Base-by-base conservation (phyloP, 768 basidiomycete species). In the Serendipita vermifera region DNA sequence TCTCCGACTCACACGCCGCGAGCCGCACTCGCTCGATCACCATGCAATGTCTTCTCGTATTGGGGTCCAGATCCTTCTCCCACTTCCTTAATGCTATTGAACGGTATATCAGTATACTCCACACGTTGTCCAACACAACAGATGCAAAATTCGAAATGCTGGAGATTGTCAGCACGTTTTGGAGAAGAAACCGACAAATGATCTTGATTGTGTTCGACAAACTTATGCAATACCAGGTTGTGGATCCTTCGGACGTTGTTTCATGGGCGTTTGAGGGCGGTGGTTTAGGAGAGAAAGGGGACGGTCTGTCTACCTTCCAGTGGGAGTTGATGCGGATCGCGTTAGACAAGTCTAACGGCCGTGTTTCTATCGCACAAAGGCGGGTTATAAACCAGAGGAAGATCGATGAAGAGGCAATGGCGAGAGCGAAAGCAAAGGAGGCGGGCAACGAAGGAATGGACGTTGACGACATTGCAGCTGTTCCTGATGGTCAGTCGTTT, bases 81-180 rank as follows among this genome's bases (percentile, higher is more conserved):
- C 96, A 99, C 69, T 83, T 97, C 62, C 80, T 98, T 61, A 98
- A 98, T 64, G 93, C 92, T 3, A 90, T 97, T 61, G 96, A 99
- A 66, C 84, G 96, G 15, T 98, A 93, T 64, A 79, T 93, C 1
- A 78, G 79, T 3, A 73, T 91, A 3, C 73, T 91, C 17, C 85
- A 84, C 15, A 75, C 73, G 35, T 72, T 88, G 38, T 74, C 85
- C 0, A 62, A 57, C 40, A 75, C 73, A 33, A 61, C 70, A 38
- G 79, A 84, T 62, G 79, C 83, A 59, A 79, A 85, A 65, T 73
- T 71, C 35, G 78, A 87, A 61, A 78, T 97, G 59, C 75, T 97
- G 13, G 73, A 74, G 13, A 77, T 82, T 2, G 79, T 84, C 0
- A 79, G 80, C 0, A 67, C 73, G 3, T 98, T 93, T 71, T 99